phyloP scores from a whole-genome alignment of 306 rosid genomes.

The Castanea crenata region DNA sequence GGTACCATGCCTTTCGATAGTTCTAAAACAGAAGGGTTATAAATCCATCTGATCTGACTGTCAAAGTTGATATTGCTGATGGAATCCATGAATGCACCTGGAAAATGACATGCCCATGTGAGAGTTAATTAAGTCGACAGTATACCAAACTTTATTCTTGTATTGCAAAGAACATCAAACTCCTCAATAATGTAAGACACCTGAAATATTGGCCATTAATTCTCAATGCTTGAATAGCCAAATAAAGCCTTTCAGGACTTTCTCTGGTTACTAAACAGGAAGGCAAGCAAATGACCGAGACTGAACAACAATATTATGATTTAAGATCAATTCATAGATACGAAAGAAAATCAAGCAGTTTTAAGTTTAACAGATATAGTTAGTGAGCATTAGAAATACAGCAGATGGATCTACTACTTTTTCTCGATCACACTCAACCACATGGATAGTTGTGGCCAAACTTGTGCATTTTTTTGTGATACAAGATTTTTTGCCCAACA shows the following conservation, averaged over 20 bases:
- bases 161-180: conserved; percentile 92
- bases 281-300: not conserved
- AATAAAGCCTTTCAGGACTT: not conserved
- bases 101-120: not conserved
- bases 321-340: not conserved
- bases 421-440: no score
- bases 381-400: not conserved
- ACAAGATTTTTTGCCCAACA: no score
- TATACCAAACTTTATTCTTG: conserved; percentile 91
- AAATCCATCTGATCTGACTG: conserved; percentile 39
- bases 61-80: conserved; percentile 68
- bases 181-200: conserved; percentile 86
- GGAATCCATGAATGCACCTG: conserved; percentile 95
- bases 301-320: conserved; percentile 4
- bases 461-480: no score
- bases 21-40: conserved; percentile 51
- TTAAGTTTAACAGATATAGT: not conserved
- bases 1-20: conserved; percentile 81
- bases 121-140: conserved; percentile 3
- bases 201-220: conserved; percentile 33
- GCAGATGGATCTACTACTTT: not conserved
- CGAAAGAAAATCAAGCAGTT: not conserved
- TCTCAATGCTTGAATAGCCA: conserved; percentile 3
- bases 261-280: not conserved
- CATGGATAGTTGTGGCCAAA: no score